Evolutionary conservation across 1,139 yeast species (phyloP), one percentile per base, ranked within the genome.

Genomic region (Geotrichum citri-aurantii): DNA sequence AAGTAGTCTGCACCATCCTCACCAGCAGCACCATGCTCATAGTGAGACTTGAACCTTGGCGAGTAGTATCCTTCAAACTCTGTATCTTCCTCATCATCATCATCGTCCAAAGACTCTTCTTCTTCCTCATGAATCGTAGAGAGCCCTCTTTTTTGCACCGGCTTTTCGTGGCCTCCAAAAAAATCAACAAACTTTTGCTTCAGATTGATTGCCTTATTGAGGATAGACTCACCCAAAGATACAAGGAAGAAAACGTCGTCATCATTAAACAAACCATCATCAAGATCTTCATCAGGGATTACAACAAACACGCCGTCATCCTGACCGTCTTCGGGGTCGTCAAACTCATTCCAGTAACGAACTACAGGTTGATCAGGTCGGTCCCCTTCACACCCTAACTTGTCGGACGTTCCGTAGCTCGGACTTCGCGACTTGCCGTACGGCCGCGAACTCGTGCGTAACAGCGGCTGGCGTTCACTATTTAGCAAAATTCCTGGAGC

Each of bases 301-400:
- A 73, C 69, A 17, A 70, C 68, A 66, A 73, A 73, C 21, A 71
- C 72, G 17, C 65, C 69, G 21, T 65, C 67, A 3, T 71, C 74
- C 23, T 69, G 75, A 33, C 74, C 79, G 29, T 79, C 83, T 44
- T 82, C 84, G 0, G 84, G 86, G 65, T 84, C 80, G 66, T 85
- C 90, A 68, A 85, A 85, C 69, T 85, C 90, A 67, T 85, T 85
- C 90, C 90, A 85, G 67, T 85, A 85, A 54, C 86, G 73, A 19
- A 77, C 73, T 53, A 74, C 70, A n/a, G 69, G 64, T 53, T 71
- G 76, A 62, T 73, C 69, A 3, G 71, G 47, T 6, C 48, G 44
- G 4, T 48, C 8, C n/a, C 37, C 40, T 40, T 54, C 42, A 12
- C 31, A 65, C 44, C 64, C 21, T 26, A 21, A n/a, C 37, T 37